Percentiles rank a stretch among this genome's conserved stretches.
These are phyloP conservation scores for Ajuga reptans DNA, from an alignment of 305 asterid genomes.

Conservation along the genomic window DNA sequence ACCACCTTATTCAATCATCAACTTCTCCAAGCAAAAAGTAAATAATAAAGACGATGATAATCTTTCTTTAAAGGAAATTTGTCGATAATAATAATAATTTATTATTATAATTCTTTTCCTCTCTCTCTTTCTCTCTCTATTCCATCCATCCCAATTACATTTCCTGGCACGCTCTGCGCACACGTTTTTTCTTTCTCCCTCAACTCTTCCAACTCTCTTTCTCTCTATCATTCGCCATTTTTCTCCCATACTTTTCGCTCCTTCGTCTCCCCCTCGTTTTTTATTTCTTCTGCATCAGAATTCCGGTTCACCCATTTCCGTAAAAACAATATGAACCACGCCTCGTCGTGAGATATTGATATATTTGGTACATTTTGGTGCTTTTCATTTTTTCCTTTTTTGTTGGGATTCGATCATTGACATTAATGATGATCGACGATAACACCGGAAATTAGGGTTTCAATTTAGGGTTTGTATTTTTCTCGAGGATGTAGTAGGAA, in stretches of 20 bases:
- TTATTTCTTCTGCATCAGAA: constrained; percentile 18
- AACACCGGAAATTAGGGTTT: constrained; percentile 40
- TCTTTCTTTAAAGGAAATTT: too few species aligned
- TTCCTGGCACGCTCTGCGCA: constrained; percentile 12
- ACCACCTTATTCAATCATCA: too few species aligned
- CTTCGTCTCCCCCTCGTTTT: constrained; percentile 24
- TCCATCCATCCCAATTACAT: constrained; percentile 4
- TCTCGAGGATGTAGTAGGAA: constrained; percentile 35
- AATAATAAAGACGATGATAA: too few species aligned
- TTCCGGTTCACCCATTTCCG: constrained; percentile 18
- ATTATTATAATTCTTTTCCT: too few species aligned
- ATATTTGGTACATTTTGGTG: constrained; percentile 23
- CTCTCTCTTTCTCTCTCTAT: constrained; percentile 4
- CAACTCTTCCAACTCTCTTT: neutral
- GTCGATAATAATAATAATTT: too few species aligned
- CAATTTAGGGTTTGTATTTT: constrained; percentile 27
- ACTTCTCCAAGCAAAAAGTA: too few species aligned
- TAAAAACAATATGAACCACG: neutral
- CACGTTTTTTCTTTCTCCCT: constrained; percentile 19
- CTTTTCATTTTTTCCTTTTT: constrained; percentile 9
- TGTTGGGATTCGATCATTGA: constrained; percentile 25
- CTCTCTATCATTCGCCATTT: neutral
- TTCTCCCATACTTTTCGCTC: constrained; percentile 41
- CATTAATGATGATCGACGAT: constrained; percentile 29
- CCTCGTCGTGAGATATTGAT: constrained; percentile 6